phyloP scores from a whole-genome alignment of 768 basidiomycete species.

The Leccinum ochraceum region DNA sequence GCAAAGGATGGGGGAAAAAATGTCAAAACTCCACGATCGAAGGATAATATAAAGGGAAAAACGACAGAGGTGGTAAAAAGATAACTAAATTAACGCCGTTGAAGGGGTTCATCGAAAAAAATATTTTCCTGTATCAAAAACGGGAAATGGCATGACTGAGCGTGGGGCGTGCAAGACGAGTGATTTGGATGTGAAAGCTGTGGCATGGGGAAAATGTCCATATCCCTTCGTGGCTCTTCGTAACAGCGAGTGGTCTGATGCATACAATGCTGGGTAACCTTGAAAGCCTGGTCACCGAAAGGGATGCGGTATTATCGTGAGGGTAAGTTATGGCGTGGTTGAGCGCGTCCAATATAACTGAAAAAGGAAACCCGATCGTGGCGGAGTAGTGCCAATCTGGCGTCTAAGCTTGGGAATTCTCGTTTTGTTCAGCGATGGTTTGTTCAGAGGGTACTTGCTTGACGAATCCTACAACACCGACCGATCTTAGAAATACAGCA shows the following conservation, averaged over 20 bases:
- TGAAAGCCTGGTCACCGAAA: not conserved
- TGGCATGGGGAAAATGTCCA: not conserved
- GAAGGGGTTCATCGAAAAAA: not conserved
- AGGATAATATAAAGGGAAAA: not conserved
- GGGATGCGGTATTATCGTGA: constrained; percentile 5
- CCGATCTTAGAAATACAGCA: constrained; percentile 39
- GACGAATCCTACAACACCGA: constrained; percentile 41
- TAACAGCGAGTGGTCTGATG: constrained; percentile 1
- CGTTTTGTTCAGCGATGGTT: constrained; percentile 20
- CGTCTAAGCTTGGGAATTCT: constrained; percentile 7
- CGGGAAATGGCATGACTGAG: not conserved
- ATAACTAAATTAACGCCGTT: not conserved
- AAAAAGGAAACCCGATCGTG: not conserved
- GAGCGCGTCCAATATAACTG: not conserved
- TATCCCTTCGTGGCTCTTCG: constrained; percentile 9
- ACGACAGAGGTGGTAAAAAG: not conserved
- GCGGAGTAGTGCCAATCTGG: not conserved
- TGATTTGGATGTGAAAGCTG: not conserved
- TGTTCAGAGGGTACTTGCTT: constrained; percentile 22
- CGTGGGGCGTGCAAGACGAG: not conserved
- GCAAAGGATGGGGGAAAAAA: not conserved
- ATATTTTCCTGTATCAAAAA: not conserved
- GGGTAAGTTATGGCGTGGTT: not conserved
- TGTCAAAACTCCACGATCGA: not conserved
- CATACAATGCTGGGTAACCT: not conserved